Evolutionary conservation across 257 asterid species (phyloP), one percentile per base, ranked within the genome.

Genomic region (Handroanthus guayacan): DNA sequence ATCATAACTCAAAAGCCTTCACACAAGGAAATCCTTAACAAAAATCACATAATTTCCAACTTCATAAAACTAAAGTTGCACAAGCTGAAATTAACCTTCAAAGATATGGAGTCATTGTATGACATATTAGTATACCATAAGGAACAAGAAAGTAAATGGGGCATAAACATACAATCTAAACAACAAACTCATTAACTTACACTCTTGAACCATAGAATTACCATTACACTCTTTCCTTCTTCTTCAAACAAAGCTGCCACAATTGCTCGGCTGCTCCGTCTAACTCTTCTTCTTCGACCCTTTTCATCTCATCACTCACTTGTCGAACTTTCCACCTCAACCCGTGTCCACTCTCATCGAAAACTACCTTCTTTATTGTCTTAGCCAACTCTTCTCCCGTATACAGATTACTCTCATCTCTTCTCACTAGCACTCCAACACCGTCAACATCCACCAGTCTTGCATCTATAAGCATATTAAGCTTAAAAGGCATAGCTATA

Each of bases 401-500:
- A 47, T 78, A 54, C 16, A 41, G 60, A 74, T 78, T 81, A 34
- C 72, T 41, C 38, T 37, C 74, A 5, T 77, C 72, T 63, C 85
- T 77, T 44, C 9, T 57, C 48, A 80, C 83, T 80, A 78, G 85
- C 77, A 78, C 60, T 5, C 87, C 45, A 56, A 1, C 68, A 20
- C 85, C 87, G 2, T 47, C 78, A 20, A 78, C 79, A 2, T 39
- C 79, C 45, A 12, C 16, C 43, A 82, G 10, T 25, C 83, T 82
- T 50, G 85, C 82, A 62, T 82, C 67, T 17, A 83, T 6, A 17
- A 76, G 82, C 52, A 80, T 84, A 54, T 80, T 84, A 10, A 71
- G 68, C 4, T 77, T 80, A 76, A 85, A 66, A 5, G 89, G 85
- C 87, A 85, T 82, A 45, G 78, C 82, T 60, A 85, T 62, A 0